These are phyloP conservation scores for Ogataea hybrid DNA, from an alignment of 1,139 yeast species.

Conservation along the genomic window DNA sequence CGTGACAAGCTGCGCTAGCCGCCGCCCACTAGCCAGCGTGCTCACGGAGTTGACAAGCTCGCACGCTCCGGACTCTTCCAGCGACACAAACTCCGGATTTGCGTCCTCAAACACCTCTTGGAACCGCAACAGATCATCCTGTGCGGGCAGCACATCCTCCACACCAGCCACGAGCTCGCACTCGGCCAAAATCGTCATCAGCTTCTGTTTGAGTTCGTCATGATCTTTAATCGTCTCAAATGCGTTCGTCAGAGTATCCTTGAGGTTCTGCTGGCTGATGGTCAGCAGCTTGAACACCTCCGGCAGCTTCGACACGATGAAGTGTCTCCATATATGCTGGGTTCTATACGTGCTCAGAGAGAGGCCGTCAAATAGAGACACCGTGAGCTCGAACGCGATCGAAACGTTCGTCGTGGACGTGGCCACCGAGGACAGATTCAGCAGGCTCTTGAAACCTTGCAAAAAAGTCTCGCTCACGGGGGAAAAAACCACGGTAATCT, in stretches of 20 bases:
- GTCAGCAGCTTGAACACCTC: constrained; percentile 24
- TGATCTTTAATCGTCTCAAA: constrained; percentile 16
- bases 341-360: constrained; percentile 19
- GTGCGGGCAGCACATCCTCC: constrained; percentile 7
- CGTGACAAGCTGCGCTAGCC: constrained; percentile 20
- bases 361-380: constrained; percentile 27
- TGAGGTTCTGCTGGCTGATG: constrained; percentile 29
- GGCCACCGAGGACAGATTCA: constrained; percentile 28
- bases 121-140: constrained; percentile 10
- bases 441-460: constrained; percentile 25
- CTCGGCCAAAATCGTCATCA: constrained; percentile 21
- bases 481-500: constrained; percentile 24
- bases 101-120: constrained; percentile 26
- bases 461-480: constrained; percentile 27
- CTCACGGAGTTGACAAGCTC: constrained; percentile 19
- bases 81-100: constrained; percentile 33
- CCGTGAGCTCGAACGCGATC: constrained; percentile 27
- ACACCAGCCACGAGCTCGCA: constrained; percentile 22
- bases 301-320: constrained; percentile 28
- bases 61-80: constrained; percentile 28
- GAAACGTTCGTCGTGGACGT: constrained; percentile 30
- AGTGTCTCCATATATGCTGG: constrained; percentile 25
- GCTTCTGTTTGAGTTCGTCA: constrained; percentile 14
- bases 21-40: constrained; percentile 13
- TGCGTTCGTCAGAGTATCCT: constrained; percentile 19